A percentile compares a stretch with the other conserved stretches of the same genome.
phyloP scores from a whole-genome alignment of 108 stramenopile genomes.

The Cyclotella atomus region DNA sequence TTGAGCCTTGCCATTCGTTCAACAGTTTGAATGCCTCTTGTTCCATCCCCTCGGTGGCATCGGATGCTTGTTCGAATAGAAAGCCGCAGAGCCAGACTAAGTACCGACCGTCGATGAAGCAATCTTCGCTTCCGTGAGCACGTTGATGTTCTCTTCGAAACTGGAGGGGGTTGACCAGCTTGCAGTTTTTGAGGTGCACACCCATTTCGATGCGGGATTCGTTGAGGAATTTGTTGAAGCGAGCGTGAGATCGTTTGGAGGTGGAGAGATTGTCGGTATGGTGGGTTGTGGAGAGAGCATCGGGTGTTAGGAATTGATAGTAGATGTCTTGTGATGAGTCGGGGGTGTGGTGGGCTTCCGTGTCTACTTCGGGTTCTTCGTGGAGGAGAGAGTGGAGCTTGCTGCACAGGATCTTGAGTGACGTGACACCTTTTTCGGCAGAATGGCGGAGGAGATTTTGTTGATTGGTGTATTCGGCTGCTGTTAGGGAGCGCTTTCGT shows the following conservation, averaged over 20 bases:
- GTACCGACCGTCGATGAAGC: slow-evolving; percentile 1
- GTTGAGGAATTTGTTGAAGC: neutral
- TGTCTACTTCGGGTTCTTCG: neutral
- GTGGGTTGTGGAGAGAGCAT: neutral
- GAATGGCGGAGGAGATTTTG: neutral
- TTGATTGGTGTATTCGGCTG: neutral
- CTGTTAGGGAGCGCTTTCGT: neutral
- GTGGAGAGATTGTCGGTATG: neutral
- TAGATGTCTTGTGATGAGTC: neutral
- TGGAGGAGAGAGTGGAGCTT: neutral
- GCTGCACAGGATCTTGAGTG: neutral
- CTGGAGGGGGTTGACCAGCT: neutral
- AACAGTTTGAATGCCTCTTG: neutral
- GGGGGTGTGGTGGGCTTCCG: neutral
- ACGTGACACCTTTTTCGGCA: neutral
- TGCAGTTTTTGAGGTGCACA: neutral
- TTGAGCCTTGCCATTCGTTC: neutral
- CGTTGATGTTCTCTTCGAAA: neutral
- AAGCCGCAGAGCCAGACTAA: neutral
- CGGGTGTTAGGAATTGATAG: slow-evolving; percentile 1
- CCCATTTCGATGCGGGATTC: neutral
- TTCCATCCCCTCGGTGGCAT: too few relatives aligned
- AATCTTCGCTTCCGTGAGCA: neutral
- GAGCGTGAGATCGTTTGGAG: neutral
- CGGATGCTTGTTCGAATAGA: neutral